Evolutionary conservation across 75 land plant species (phyloP), one percentile per base, ranked within the genome.

Genomic region (Picea glauca): DNA sequence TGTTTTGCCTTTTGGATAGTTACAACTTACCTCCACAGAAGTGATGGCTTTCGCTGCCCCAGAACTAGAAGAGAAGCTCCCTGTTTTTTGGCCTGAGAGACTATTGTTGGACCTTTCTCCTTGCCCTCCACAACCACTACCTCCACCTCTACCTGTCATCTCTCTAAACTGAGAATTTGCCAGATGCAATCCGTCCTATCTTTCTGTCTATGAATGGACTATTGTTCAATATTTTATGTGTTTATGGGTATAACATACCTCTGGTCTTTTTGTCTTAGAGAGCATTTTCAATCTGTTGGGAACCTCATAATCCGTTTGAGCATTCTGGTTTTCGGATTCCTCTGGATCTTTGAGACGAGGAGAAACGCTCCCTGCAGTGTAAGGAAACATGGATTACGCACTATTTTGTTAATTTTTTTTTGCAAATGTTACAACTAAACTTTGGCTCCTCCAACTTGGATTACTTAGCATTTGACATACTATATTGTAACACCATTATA

Each of bases 101-200:
- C 89, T 74, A 91, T 89, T 13, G 79, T 63, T 14, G 82, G 80
- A 4, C 93, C 93, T 66, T 87, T 90, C 57, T 89, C 93, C 70
- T 82, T 84, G 3, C 86, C 87, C 21, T 80, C 80, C 62, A 58
- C 88, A n/a, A 77, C 13, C 21, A 40, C 38, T 5, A 68, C 54
- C 73, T 84, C 83, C 57, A 86, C 86, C 18, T 86, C 65, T 14
- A 86, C 74, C 85, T 86, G 62, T 65, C 68, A 65, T 32, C 13
- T 63, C 4, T 26, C 30, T 30, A 63, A 63, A 63, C 33, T 63
- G 66, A 63, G 32, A 30, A 26, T 63, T 63, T 63, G 66, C 66
- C 23, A 8, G 11, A 50, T 50, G 56, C 56, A 50, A 50, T 11
- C 11, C 56, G 9, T 50, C 56, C 56, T 3, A 50, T 50, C 56